Conservation (phyloP, 345 rosid genomes). For the Eucalyptus dawsonii region DNA sequence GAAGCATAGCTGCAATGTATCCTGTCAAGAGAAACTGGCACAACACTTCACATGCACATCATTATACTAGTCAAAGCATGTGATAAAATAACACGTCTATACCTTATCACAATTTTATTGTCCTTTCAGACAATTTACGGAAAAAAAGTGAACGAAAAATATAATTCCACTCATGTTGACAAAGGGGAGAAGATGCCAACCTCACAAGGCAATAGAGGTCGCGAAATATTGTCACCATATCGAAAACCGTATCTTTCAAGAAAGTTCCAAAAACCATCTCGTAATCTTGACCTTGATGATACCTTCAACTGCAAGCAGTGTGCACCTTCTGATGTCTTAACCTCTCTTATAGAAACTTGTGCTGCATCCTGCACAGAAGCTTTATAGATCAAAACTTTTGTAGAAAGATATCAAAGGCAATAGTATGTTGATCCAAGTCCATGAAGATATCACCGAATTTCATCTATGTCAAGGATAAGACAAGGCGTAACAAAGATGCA, state of each 20-base stretch:
- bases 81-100: neutral
- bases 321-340: conserved; percentile 46
- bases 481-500: neutral
- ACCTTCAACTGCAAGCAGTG: conserved; percentile 56
- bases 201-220: conserved; percentile 86
- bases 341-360: conserved; percentile 49
- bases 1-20: neutral
- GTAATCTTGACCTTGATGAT: conserved; percentile 32
- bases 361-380: conserved; percentile 39
- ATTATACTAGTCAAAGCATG: neutral
- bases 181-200: conserved; percentile 19
- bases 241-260: conserved; percentile 84
- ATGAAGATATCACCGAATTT: neutral
- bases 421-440: neutral
- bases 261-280: conserved; percentile 56
- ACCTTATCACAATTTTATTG: neutral
- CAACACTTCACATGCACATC: neutral
- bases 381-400: neutral
- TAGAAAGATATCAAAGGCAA: neutral
- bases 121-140: neutral
- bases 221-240: conserved; percentile 36
- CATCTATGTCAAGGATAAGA: neutral
- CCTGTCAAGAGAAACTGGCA: neutral
- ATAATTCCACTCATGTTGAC: neutral
- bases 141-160: neutral